Base-by-base conservation (phyloP, 2,329 filamentous ascomycete genomes). In the Aspergillus sp. region DNA sequence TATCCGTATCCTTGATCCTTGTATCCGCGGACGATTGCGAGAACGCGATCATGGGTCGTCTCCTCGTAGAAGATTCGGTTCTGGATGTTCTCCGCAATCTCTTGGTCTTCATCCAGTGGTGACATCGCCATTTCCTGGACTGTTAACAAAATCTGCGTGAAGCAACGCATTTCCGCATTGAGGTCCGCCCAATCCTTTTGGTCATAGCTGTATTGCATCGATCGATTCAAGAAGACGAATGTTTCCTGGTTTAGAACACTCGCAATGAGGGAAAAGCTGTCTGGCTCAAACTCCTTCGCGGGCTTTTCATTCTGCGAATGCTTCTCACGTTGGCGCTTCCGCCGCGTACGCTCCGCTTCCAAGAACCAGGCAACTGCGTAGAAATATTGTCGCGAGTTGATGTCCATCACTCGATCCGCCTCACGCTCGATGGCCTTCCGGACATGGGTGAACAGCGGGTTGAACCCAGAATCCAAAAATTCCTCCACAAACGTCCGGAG, bases 61-160 rank as follows among this genome's bases (percentile, higher is more conserved):
- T 97, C 91, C 71, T 99, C 94, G 73, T 99, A 99, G 70, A 99
- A 99, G n/a, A 99, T 90, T 56, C 93, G 89, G 64, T 88, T 95
- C 48, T 96, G 84, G 11, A 96, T 97, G 62, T 99, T 99, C 68
- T 99, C 93, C 0, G 94, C 93, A 68, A 99, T 97, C 63, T 97
- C 94, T 66, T 96, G 88, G 60, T 99, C 90, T n/a, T 97, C 92
- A 57, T 97, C 92, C 25, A 89, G 82, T 1, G 83, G 81, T 1
- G 90, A 94, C 44, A 88, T 85, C 1, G 86, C 80, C 92, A 99
- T 97, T 56, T 95, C 90, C 64, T 96, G 91, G 2, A 97, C 88
- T 0, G 92, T 96, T 21, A 96, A 80, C 17, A 96, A 78, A 59
- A 97, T 94, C 67, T 97, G 92, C 0, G 92, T 97, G 67, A 97